phyloP scores from a whole-genome alignment of 352 stramenopile genomes.

The Phytopythium sindhum region DNA sequence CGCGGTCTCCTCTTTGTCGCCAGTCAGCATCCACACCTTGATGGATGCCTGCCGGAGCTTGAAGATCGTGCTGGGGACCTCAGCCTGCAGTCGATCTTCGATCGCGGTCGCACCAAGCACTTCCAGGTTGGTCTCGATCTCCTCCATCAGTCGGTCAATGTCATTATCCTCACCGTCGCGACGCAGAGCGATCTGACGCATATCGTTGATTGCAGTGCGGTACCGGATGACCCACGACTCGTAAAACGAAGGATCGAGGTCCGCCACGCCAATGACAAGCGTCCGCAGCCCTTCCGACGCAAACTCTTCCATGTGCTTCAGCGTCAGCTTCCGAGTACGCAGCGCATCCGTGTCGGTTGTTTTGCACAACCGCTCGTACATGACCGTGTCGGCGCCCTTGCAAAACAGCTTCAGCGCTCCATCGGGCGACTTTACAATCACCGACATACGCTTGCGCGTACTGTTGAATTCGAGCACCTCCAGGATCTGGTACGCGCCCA shows the following conservation, averaged over 20 bases:
- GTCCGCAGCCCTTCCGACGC: slow-evolving; percentile 87
- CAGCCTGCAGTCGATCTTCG: slow-evolving; percentile 91
- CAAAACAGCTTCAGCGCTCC: slow-evolving; percentile 75
- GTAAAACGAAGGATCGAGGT: slow-evolving; percentile 60
- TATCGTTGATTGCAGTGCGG: slow-evolving; percentile 78
- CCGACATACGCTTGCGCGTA: slow-evolving; percentile 95
- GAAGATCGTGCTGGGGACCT: slow-evolving; percentile 91
- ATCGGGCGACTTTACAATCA: slow-evolving; percentile 67
- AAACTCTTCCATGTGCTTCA: slow-evolving; percentile 88
- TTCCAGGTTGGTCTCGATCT: slow-evolving; percentile 85
- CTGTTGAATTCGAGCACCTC: slow-evolving; percentile 95
- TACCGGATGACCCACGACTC: slow-evolving; percentile 66
- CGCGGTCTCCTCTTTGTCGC: slow-evolving; percentile 94
- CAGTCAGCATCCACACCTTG: slow-evolving; percentile 95
- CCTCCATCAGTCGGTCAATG: slow-evolving; percentile 80
- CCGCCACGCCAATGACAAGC: slow-evolving; percentile 76
- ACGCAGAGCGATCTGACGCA: slow-evolving; percentile 82
- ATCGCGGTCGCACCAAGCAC: slow-evolving; percentile 92
- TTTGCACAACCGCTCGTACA: slow-evolving; percentile 74
- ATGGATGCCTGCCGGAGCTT: slow-evolving; percentile 91
- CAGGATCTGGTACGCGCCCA: slow-evolving; percentile 80
- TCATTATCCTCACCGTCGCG: slow-evolving; percentile 68
- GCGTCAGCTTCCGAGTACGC: slow-evolving; percentile 56
- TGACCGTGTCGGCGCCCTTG: slow-evolving; percentile 88
- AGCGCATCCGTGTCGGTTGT: slow-evolving; percentile 45